These are phyloP conservation scores for Flammula alnicola DNA, from an alignment of 1,284 basidiomycete species.

Conservation along the genomic window DNA sequence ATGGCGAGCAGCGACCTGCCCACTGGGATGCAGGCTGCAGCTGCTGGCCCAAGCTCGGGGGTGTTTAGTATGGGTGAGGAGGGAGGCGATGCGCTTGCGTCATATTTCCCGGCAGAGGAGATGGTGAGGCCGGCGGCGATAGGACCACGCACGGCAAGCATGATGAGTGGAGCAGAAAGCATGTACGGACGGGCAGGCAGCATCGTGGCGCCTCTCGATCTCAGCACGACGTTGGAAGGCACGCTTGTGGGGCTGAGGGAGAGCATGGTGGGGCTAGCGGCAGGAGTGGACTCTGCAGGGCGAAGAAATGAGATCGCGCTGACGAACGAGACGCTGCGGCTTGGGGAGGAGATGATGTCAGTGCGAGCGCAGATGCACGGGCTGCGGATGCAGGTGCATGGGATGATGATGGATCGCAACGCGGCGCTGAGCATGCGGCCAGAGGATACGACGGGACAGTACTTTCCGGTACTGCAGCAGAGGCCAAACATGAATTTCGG, in stretches of 20 bases:
- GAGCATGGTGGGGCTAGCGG: slow-evolving; percentile 61
- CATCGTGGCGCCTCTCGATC: slow-evolving; percentile 58
- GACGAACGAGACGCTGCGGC: slow-evolving; percentile 72
- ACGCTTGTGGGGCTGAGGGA: slow-evolving; percentile 63
- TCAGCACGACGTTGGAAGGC: slow-evolving; percentile 62
- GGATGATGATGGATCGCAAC: slow-evolving; percentile 72
- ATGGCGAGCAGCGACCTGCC: slow-evolving; percentile 28
- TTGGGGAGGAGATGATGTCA: slow-evolving; percentile 78
- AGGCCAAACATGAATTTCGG: no score
- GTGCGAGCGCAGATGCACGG: slow-evolving; percentile 78
- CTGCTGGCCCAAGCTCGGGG: slow-evolving; percentile 23
- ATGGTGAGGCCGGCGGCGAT: neutral
- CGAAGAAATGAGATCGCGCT: slow-evolving; percentile 68
- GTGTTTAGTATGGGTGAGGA: slow-evolving; percentile 21
- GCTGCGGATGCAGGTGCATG: slow-evolving; percentile 80
- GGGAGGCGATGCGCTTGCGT: slow-evolving; percentile 43
- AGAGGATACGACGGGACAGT: neutral
- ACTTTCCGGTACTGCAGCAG: no score
- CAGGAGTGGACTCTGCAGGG: slow-evolving; percentile 65
- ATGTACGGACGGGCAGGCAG: slow-evolving; percentile 1
- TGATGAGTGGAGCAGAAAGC: neutral
- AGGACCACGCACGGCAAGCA: neutral
- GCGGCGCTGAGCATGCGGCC: slow-evolving; percentile 38
- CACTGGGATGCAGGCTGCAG: slow-evolving; percentile 25
- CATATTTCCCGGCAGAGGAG: slow-evolving; percentile 51